Base-by-base conservation (phyloP, 1,284 basidiomycete species). In the Mycena sp. region DNA sequence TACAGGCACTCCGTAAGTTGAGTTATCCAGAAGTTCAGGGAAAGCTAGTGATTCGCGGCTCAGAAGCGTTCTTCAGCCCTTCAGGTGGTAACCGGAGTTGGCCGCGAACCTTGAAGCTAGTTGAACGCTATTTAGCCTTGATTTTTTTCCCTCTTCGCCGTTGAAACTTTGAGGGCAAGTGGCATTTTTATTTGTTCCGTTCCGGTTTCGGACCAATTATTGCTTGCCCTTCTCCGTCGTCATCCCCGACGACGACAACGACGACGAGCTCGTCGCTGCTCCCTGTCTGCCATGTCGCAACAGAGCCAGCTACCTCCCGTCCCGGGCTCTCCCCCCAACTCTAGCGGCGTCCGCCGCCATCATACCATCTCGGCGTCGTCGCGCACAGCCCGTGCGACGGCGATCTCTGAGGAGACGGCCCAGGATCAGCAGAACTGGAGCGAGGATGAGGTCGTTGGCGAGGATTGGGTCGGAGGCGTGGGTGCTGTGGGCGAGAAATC, bases 311-410 rank as follows among this genome's bases (percentile, higher is more conserved):
- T 64, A 10, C 65, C 65, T 4, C 11, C 62, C 3, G 56, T 56
- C 11, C 65, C 79, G 38, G 69, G 77, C n/a, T 81, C 84, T 2
- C 77, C 82, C 2, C 79, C 82, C 25, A 77, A 78, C 45, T 76
- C 81, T 1, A 78, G 80, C 35, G 80, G 80, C 38, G 88, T 92
- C 26, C 83, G 92, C 69, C 86, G 92, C 48, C 89, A 92, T 73
- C 92, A 94, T 72, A 94, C 92, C 52, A 93, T 94, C 78, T 87
- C 92, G 30, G 86, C 90, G 17, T 81, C 91, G 38, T 92, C 90
- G 53, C 84, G 92, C 68, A 79, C 84, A 7, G 82, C 87, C 44
- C 80, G 91, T 58, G 78, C 85, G 17, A 82, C 78, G 53, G 82
- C 86, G n/a, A 89, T 91, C 65, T 87, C 87, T 51, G 90, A 92